Percentiles rank a stretch among this genome's conserved stretches.
Conservation (phyloP, 179 eudicot species). For the Drosera spatulata region DNA sequence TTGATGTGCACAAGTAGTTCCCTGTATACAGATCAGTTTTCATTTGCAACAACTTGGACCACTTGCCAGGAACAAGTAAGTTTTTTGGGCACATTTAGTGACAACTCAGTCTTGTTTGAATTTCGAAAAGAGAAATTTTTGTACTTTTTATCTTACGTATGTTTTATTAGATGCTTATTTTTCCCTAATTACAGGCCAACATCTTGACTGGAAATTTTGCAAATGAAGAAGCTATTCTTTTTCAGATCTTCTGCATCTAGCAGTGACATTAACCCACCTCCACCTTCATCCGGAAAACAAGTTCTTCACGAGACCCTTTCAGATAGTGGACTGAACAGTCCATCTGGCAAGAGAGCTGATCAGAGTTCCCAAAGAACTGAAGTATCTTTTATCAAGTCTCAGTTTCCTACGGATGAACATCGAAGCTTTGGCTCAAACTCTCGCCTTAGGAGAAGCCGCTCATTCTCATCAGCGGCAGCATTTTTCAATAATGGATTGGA, state of each 20-base stretch:
- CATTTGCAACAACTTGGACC: too few relatives aligned
- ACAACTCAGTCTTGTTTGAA: not conserved
- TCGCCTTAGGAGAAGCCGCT: slow-evolving; percentile 53
- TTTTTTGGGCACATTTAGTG: too few relatives aligned
- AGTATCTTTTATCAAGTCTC: slow-evolving; percentile 12
- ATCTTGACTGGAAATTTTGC: not conserved
- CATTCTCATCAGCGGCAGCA: slow-evolving; percentile 68
- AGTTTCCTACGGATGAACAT: slow-evolving; percentile 14
- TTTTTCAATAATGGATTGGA: slow-evolving; percentile 25
- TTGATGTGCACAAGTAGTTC: too few relatives aligned
- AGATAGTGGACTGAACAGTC: slow-evolving; percentile 5
- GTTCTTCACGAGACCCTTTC: slow-evolving; percentile 19
- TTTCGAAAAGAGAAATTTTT: too few relatives aligned
- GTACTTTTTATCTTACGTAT: too few relatives aligned
- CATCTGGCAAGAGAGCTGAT: slow-evolving; percentile 17
- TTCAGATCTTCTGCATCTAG: slow-evolving; percentile 34
- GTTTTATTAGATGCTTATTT: too few relatives aligned
- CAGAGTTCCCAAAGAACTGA: slow-evolving; percentile 21
- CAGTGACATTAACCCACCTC: slow-evolving; percentile 18
- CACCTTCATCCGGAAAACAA: slow-evolving; percentile 25
- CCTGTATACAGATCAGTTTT: too few relatives aligned
- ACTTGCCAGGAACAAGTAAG: too few relatives aligned
- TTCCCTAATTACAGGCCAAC: not conserved
- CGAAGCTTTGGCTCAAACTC: slow-evolving; percentile 8
- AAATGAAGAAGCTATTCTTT: slow-evolving; percentile 54